A percentile compares a stretch with the other conserved stretches of the same genome.
Evolutionary conservation across 1,284 basidiomycete genomes (phyloP).

Genomic region (Fomitopsis schrenkii): DNA sequence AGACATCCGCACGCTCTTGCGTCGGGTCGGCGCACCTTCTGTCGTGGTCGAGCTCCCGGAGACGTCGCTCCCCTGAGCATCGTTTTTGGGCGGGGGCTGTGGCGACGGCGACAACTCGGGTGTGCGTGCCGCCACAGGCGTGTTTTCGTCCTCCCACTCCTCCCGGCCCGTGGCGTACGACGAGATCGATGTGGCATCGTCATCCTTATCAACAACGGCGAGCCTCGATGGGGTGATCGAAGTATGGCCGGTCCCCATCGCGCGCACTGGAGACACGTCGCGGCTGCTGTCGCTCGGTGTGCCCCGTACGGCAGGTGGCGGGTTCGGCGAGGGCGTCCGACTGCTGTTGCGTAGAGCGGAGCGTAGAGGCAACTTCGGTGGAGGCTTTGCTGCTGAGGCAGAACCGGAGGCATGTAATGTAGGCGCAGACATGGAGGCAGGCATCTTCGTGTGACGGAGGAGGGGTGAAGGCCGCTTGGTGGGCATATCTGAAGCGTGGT

Average conservation of each 20-base stretch:
- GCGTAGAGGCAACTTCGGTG: conserved; percentile 45
- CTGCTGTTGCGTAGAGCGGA: conserved; percentile 57
- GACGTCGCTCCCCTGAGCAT: conserved; percentile 20
- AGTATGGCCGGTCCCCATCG: neutral
- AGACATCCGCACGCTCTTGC: conserved; percentile 74
- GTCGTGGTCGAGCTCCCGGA: conserved; percentile 21
- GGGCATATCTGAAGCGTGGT: neutral
- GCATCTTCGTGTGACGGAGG: conserved; percentile 4
- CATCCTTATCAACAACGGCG: conserved; percentile 12
- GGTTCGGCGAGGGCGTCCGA: conserved; percentile 46
- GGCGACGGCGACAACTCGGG: conserved; percentile 12
- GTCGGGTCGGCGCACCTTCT: conserved; percentile 30
- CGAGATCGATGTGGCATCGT: conserved; percentile 43
- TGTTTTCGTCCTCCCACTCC: conserved; percentile 32
- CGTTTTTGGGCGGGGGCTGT: conserved; percentile 22
- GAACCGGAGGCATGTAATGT: conserved; percentile 9
- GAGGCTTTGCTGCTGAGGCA: conserved; percentile 10
- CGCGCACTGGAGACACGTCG: neutral
- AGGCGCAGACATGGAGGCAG: conserved; percentile 19
- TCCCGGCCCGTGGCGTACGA: conserved; percentile 63
- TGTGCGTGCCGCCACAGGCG: neutral
- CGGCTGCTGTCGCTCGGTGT: neutral
- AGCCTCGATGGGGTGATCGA: neutral
- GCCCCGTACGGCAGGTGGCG: conserved; percentile 49
- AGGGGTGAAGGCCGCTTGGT: neutral